Evolutionary conservation across 1,284 basidiomycete species (phyloP).

Genomic region (Apiotrichum gracile): DNA sequence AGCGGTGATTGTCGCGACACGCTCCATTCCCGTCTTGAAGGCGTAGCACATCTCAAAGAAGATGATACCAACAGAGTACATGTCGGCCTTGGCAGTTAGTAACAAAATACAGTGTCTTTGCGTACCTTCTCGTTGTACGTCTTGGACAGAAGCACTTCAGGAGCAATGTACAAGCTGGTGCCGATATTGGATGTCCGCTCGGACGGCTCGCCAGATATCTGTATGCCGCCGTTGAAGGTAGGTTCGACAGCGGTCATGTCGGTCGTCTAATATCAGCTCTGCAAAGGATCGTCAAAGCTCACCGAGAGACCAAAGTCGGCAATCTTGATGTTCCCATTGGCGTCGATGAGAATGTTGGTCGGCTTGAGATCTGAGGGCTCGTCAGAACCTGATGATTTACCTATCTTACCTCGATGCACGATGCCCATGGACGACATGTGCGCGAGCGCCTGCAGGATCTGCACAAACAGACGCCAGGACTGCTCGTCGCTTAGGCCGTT

Average conservation of each 20-base stretch:
- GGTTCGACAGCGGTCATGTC: conserved; percentile 69
- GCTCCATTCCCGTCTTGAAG: conserved; percentile 82
- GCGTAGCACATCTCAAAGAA: conserved; percentile 95
- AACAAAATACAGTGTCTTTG: background rate
- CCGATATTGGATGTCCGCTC: conserved; percentile 65
- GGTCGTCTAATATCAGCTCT: conserved; percentile 54
- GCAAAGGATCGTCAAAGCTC: conserved; percentile 3
- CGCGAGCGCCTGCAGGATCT: conserved; percentile 85
- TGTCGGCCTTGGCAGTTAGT: conserved; percentile 64
- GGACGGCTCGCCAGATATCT: conserved; percentile 17
- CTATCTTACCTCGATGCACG: conserved; percentile 60
- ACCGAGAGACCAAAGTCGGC: conserved; percentile 80
- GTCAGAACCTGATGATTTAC: background rate
- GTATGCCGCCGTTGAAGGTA: conserved; percentile 51
- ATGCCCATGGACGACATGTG: conserved; percentile 86
- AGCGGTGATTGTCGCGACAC: conserved; percentile 73
- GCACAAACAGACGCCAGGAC: conserved; percentile 82
- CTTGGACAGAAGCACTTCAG: conserved; percentile 55
- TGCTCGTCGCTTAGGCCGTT: conserved; percentile 76
- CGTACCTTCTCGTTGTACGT: conserved; percentile 48
- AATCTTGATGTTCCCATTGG: conserved; percentile 84
- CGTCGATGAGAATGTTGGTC: conserved; percentile 86
- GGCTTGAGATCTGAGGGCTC: conserved; percentile 68
- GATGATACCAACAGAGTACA: conserved; percentile 92
- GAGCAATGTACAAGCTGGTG: conserved; percentile 87